Evolutionary conservation across 495 filamentous ascomycete genomes (phyloP).

Genomic region (Sordaria brevicollis): DNA sequence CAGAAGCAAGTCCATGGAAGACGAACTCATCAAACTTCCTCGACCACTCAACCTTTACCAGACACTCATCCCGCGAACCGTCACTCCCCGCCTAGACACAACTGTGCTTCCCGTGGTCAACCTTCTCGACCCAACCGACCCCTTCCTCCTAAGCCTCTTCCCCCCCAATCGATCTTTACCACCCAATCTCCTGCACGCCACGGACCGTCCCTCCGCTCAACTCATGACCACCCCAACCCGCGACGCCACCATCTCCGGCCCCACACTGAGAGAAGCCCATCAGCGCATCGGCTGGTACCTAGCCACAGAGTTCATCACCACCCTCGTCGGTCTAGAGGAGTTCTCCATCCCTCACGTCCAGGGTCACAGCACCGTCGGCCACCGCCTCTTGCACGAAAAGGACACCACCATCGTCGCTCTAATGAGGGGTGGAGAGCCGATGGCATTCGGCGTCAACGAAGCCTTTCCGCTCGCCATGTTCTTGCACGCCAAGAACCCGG

Average conservation of each 20-base stretch:
- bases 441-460: slow-evolving; percentile 54
- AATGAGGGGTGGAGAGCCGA: slow-evolving; percentile 58
- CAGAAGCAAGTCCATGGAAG: slow-evolving; percentile 51
- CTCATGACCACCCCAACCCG: slow-evolving; percentile 50
- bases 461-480: slow-evolving; percentile 46
- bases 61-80: slow-evolving; percentile 33
- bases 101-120: slow-evolving; percentile 34
- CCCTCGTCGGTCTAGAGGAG: slow-evolving; percentile 44
- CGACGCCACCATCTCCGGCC: slow-evolving; percentile 37
- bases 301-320: slow-evolving; percentile 36
- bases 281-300: slow-evolving; percentile 43
- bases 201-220: slow-evolving; percentile 34
- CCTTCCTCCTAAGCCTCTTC: not conserved
- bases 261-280: slow-evolving; percentile 42
- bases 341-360: slow-evolving; percentile 45
- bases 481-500: slow-evolving; percentile 39
- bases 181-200: slow-evolving; percentile 32
- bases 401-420: slow-evolving; percentile 48
- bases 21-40: slow-evolving; percentile 16
- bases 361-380: slow-evolving; percentile 36
- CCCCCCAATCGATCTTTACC: not conserved
- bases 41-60: slow-evolving; percentile 28
- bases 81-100: slow-evolving; percentile 33
- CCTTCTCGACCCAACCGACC: slow-evolving; percentile 15
- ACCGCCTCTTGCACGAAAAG: slow-evolving; percentile 40